Evolutionary conservation across 2,329 filamentous ascomycete species (phyloP), one percentile per base, ranked within the genome.

Genomic region (Claviceps spartinae): DNA sequence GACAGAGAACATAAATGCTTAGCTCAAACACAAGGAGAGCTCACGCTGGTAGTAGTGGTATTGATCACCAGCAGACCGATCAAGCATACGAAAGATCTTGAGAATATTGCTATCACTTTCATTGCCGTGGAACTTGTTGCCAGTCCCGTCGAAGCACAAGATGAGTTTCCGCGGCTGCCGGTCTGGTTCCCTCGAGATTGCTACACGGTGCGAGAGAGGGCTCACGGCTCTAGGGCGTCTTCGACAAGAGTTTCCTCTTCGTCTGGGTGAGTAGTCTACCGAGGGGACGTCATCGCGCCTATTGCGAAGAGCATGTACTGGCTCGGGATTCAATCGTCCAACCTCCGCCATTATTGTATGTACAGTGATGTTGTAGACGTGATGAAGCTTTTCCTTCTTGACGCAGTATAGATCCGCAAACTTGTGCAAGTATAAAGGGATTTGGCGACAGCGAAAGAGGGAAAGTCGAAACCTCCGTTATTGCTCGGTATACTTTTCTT

Each of bases 61-160:
- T 55, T 86, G 82, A 52, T 81, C 75, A 22, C 71, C 70, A 0
- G 79, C 77, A 6, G 76, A 77, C 5, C 82, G 74, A 57, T 86
- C 82, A 1, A 86, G 68, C 74, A 85, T 84, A 40, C 81, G 75
- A 57, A 83, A 86, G 11, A 86, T 83, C 60, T 86, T 86, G 54
- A 86, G 67, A 58, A 86, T 81, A 51, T 82, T 82, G 62, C 76
- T 81, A 57, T 82, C 79, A 43, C 75, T 79, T 13, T 81, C 78
- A 49, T 82, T 77, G 9, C 79, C 79, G 44, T 77, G 73, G 54
- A 82, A 82, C 55, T 81, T 81, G 59, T 82, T 82, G 0, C 79
- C 79, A 0, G 79, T 82, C 5, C 79, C 79, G 49, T 82, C 79
- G 51, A 83, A 82, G 58, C 79, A 82, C 1, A 83, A 65, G 9